Evolutionary conservation across 2,329 filamentous ascomycete genomes (phyloP), one percentile per base, ranked within the genome.

Genomic region (Neophaeococcomyces aloes): DNA sequence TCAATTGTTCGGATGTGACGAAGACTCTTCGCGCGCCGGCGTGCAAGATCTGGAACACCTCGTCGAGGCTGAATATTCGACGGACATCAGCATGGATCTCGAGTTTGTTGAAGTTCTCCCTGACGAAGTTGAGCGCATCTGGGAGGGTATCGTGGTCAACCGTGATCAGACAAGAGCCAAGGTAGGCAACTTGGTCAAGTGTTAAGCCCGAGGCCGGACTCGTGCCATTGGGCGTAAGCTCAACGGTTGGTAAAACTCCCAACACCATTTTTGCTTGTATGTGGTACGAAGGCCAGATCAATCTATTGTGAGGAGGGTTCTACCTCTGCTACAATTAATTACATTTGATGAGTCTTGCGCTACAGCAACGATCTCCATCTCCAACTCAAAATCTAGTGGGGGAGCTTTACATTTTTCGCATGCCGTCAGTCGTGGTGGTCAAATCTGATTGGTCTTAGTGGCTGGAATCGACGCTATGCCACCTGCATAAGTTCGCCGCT

Each of bases 11-110:
- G 37, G 79, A 74, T 14, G 75, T 74, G 39, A 94, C 83, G 61
- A 96, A 91, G 49, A 91, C 81, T 60, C 82, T 91, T 41, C 79
- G 76, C 5, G 87, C 86, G 47, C 91, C 91, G 51, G 79, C 76
- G 61, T 98, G 85, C 44, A 98, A 77, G 29, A 96, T 72, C 36
- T 83, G 75, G 42, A 89, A 67, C 29, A 96, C 70, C 51, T 93
- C 83, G 53, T 87, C 81, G 44, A 70, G 68, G 8, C 79, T 78
- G 25, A 75, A 63, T 30, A 96, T 71, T 17, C 67, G 66, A 3
- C 83, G 81, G 39, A 80, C 86, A 56, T 94, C 86, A 53, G 94
- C 75, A 61, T 83, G 87, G 51, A 84, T 75, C 52, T 71, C 62
- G 42, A 76, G 72, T 7, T 64, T 62, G 42, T 69, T 66, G 50